These are phyloP conservation scores for Penicillium sp. DNA, from an alignment of 2,329 filamentous ascomycete species.

Conservation along the genomic window DNA sequence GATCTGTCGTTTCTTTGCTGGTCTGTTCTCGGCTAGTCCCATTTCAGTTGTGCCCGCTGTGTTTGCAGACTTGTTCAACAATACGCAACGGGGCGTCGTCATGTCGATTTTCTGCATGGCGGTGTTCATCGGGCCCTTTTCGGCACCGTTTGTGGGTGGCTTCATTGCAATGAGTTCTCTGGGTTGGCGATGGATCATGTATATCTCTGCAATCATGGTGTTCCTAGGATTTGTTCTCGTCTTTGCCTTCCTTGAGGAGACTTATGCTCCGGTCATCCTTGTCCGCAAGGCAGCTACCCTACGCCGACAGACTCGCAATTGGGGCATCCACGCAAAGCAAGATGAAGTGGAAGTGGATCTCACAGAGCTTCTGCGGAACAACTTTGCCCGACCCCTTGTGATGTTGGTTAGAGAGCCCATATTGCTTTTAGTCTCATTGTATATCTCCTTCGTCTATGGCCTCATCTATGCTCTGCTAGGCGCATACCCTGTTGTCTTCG, in stretches of 20 bases:
- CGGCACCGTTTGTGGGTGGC: conserved; percentile 51
- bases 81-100: conserved; percentile 39
- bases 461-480: conserved; percentile 36
- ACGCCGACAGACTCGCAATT: conserved; percentile 54
- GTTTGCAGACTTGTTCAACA: conserved; percentile 51
- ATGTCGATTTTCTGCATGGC: conserved; percentile 51
- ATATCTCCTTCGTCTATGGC: conserved; percentile 36
- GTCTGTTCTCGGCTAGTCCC: conserved; percentile 46
- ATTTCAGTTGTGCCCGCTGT: conserved; percentile 45
- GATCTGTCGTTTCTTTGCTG: conserved; percentile 49
- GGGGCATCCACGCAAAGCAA: conserved; percentile 57
- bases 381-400: conserved; percentile 44
- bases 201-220: conserved; percentile 53
- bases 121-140: conserved; percentile 49
- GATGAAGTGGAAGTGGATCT: conserved; percentile 53
- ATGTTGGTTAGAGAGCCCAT: conserved; percentile 41
- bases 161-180: conserved; percentile 49
- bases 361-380: conserved; percentile 46
- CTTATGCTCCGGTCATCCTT: conserved; percentile 55
- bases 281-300: conserved; percentile 53
- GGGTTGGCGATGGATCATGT: conserved; percentile 53
- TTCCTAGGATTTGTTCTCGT: conserved; percentile 42
- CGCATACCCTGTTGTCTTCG: conserved; percentile 38
- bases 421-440: conserved; percentile 33
- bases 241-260: conserved; percentile 51